phyloP scores from a whole-genome alignment of 2,329 filamentous ascomycete species.

The Elsinoe ampelina region DNA sequence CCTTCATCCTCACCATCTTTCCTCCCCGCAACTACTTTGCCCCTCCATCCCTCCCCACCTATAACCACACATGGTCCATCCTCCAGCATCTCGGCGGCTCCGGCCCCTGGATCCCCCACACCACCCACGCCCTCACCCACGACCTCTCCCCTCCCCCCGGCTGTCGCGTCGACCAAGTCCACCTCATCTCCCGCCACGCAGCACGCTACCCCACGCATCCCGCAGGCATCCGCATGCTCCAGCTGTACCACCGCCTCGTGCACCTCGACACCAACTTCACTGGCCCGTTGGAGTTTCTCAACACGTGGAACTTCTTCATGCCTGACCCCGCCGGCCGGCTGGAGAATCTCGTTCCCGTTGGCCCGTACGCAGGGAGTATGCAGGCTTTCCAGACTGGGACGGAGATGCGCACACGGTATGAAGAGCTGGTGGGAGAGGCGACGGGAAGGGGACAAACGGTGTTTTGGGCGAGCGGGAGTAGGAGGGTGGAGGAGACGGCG shows the following conservation, averaged over 20 bases:
- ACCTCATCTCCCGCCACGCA: slow-evolving; percentile 51
- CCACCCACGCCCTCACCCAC: slow-evolving; percentile 31
- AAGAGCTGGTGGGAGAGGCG: slow-evolving; percentile 32
- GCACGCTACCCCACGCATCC: slow-evolving; percentile 48
- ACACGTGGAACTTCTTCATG: slow-evolving; percentile 48
- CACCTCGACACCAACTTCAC: slow-evolving; percentile 33
- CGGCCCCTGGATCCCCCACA: slow-evolving; percentile 47
- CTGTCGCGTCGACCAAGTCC: slow-evolving; percentile 48
- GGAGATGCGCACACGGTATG: slow-evolving; percentile 45
- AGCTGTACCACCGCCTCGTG: slow-evolving; percentile 40
- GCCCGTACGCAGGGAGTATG: slow-evolving; percentile 47
- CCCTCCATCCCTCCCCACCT: neutral
- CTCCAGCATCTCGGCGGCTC: slow-evolving; percentile 47
- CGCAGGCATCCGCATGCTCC: slow-evolving; percentile 41
- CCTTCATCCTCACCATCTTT: slow-evolving; percentile 6
- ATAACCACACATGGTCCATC: slow-evolving; percentile 35
- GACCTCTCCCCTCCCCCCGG: slow-evolving; percentile 38
- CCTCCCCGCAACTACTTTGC: slow-evolving; percentile 8
- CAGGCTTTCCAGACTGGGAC: slow-evolving; percentile 47
- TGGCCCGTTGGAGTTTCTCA: slow-evolving; percentile 46
- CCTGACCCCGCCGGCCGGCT: slow-evolving; percentile 35
- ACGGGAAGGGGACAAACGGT: slow-evolving; percentile 26
- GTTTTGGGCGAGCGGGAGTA: slow-evolving; percentile 48
- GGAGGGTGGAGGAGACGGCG: slow-evolving; percentile 49
- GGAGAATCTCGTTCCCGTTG: slow-evolving; percentile 46